Conservation (phyloP, 345 rosid species). For the Camelina laxa region DNA sequence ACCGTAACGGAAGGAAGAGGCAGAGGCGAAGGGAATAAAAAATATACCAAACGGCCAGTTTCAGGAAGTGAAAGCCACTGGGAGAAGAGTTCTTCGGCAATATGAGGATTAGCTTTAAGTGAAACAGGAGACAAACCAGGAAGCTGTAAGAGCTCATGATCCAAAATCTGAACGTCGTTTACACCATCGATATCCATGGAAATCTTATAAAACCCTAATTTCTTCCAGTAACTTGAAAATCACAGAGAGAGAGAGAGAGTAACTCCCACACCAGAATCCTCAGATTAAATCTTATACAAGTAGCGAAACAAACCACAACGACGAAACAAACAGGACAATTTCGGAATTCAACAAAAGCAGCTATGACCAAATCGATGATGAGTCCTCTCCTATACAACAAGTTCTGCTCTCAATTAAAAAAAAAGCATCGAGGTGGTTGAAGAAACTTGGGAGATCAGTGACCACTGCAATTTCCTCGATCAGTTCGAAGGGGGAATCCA, state of each 20-base stretch:
- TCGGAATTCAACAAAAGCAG: slow-evolving; percentile 28
- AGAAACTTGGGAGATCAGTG: neutral
- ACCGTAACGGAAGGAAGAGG: neutral
- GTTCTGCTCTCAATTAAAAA: slow-evolving; percentile 12
- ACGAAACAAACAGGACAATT: neutral
- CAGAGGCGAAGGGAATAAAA: slow-evolving; percentile 8
- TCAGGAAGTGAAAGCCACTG: slow-evolving; percentile 91
- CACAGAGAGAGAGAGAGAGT: neutral
- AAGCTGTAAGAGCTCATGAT: slow-evolving; percentile 74
- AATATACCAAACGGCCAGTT: slow-evolving; percentile 61
- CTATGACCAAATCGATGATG: neutral
- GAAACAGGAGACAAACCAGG: slow-evolving; percentile 65
- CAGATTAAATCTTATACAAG: neutral
- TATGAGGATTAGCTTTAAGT: slow-evolving; percentile 55
- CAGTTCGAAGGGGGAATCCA: no score
- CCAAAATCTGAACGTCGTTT: slow-evolving; percentile 54
- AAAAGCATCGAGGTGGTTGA: neutral
- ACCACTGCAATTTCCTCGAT: neutral
- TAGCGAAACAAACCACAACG: slow-evolving; percentile 2
- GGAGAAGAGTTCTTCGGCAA: slow-evolving; percentile 67
- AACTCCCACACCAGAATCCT: slow-evolving; percentile 9
- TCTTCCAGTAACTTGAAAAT: neutral
- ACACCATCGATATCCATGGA: slow-evolving; percentile 48
- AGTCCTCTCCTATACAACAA: neutral
- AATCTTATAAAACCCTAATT: neutral